Conservation (phyloP, 139 green algal species). For the Desmodesmus armatus region DNA sequence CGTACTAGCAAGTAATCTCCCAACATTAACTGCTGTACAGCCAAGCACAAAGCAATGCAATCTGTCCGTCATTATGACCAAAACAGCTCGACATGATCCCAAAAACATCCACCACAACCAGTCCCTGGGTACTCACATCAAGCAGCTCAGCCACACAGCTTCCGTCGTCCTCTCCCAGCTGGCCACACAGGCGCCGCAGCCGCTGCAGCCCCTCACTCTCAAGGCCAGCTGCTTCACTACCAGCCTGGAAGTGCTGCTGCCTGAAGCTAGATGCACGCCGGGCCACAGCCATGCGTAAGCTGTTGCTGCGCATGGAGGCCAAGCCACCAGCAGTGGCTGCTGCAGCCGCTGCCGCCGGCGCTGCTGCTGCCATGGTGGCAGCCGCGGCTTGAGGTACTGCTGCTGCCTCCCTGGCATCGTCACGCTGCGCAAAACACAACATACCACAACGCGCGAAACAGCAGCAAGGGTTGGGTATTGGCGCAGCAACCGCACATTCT, state of each 20-base stretch:
- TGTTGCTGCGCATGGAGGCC: constrained; percentile 1
- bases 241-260: constrained; percentile 50
- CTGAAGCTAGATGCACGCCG: constrained; percentile 55
- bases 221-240: constrained; percentile 11
- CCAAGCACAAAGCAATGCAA: too few species aligned
- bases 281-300: constrained; percentile 34
- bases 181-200: constrained; percentile 61
- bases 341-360: constrained; percentile 24
- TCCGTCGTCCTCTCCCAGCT: constrained; percentile 39
- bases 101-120: neutral
- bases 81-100: too few species aligned
- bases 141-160: constrained; percentile 34
- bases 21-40: too few species aligned
- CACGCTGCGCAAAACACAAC: too few species aligned
- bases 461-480: too few species aligned
- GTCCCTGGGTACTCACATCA: constrained; percentile 8
- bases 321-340: neutral
- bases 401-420: constrained; percentile 10
- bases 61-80: too few species aligned
- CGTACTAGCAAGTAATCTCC: too few species aligned
- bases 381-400: too few species aligned
- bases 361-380: neutral
- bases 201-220: constrained; percentile 63
- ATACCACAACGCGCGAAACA: too few species aligned
- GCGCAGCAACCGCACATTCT: too few species aligned